Base-by-base conservation (phyloP, 345 rosid species). In the Clausena lansium region DNA sequence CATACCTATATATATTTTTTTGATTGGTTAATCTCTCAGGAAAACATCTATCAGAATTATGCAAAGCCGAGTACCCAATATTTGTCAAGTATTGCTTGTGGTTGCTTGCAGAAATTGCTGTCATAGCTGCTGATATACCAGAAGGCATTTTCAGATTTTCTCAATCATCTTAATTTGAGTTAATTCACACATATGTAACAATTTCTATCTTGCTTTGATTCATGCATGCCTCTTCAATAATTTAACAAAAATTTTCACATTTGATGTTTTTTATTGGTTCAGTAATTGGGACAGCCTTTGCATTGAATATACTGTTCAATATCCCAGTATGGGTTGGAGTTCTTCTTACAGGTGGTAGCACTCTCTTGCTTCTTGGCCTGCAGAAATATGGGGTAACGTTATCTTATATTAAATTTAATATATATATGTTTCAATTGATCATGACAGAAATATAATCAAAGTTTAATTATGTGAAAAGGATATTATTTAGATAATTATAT, bases 61-160 rank as follows among this genome's bases (percentile, higher is more conserved):
- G 97, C 80, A 92, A 81, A 78, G 89, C 82, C 30, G 97, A 92
- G 84, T 92, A 92, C 79, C 93, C 94, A 30, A 73, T 6, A 59
- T 28, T 9, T 60, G 86, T 90, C 9, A 90, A 87, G 60, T 83
- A 81, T 25, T 88, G 92, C 60, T 82, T 92, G 4, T 92, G 97
- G 93, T 60, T 89, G 73, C 90, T 87, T 0, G 94, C 97, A 9
- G 97, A 90, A 71, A 1, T 83, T 4, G 86, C 93, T 7, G 94
- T 90, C 64, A 92, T 90, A 35, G 93, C 93, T 59, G 94, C 97
- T 25, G 97, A 92, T 61, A 89, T 92, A 6, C 94, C 97, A 2
- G 97, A 92, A 92, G 93, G 97, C 79, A 60, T 58, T 13, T n/a
- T n/a, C n/a, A n/a, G n/a, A n/a, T n/a, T n/a, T 61, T 61, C 65